Evolutionary conservation across 2,329 filamentous ascomycete genomes (phyloP).

Genomic region (Penicillium sp.): DNA sequence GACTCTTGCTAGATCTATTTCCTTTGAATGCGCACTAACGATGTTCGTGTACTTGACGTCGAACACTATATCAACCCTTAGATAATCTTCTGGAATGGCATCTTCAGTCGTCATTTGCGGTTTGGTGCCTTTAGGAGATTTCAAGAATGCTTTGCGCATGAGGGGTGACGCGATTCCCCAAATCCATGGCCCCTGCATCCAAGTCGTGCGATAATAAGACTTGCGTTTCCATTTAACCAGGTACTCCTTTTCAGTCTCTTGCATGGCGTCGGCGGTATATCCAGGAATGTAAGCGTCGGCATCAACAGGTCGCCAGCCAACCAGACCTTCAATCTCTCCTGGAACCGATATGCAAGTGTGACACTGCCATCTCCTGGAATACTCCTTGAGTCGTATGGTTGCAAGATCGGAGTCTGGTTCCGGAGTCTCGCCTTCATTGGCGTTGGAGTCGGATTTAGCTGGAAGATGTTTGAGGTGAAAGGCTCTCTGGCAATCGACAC

Average conservation of each 20-base stretch:
- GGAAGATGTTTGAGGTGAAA: slow-evolving; percentile 86
- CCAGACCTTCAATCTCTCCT: slow-evolving; percentile 68
- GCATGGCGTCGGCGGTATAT: slow-evolving; percentile 52
- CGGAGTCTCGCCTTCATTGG: slow-evolving; percentile 8
- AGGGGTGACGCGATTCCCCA: slow-evolving; percentile 61
- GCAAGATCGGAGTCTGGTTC: slow-evolving; percentile 36
- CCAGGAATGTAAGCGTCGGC: slow-evolving; percentile 53
- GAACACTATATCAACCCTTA: slow-evolving; percentile 85
- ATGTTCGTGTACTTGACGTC: slow-evolving; percentile 67
- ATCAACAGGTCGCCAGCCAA: slow-evolving; percentile 79
- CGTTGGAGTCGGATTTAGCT: slow-evolving; percentile 26
- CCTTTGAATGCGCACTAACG: slow-evolving; percentile 55
- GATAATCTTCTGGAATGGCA: slow-evolving; percentile 81
- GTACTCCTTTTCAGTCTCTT: slow-evolving; percentile 82
- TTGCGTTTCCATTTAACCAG: slow-evolving; percentile 79
- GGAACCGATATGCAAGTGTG: slow-evolving; percentile 65
- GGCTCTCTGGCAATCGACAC: slow-evolving; percentile 67
- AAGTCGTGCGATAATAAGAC: slow-evolving; percentile 77
- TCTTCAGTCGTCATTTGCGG: slow-evolving; percentile 70
- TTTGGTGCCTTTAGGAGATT: slow-evolving; percentile 57
- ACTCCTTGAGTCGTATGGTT: slow-evolving; percentile 65
- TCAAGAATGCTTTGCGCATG: slow-evolving; percentile 74
- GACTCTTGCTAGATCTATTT: slow-evolving; percentile 68
- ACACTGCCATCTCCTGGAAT: slow-evolving; percentile 73
- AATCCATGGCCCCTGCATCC: slow-evolving; percentile 89